Conservation (phyloP, 345 rosid species). For the Psidium guajava region DNA sequence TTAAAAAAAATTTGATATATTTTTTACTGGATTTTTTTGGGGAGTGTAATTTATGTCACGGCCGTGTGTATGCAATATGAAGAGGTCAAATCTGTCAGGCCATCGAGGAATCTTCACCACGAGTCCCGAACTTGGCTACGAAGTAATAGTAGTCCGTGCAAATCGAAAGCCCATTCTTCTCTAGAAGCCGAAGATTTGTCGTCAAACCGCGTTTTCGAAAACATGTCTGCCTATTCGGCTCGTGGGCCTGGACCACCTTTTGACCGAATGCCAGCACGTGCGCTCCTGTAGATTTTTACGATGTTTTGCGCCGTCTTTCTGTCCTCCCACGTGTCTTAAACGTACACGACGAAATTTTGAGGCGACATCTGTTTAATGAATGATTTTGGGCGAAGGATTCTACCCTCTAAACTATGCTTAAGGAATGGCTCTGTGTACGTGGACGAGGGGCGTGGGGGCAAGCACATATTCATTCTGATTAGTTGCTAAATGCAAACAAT, state of each 20-base stretch:
- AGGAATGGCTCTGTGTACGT: background rate
- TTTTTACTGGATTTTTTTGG: too few species aligned
- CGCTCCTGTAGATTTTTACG: too few species aligned
- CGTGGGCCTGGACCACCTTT: too few species aligned
- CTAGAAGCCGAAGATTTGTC: background rate
- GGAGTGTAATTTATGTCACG: too few species aligned
- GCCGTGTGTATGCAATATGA: background rate
- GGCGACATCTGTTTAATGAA: too few species aligned
- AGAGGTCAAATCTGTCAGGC: background rate
- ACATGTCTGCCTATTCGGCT: background rate
- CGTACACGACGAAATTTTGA: too few species aligned
- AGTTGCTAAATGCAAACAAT: background rate
- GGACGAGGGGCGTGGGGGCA: too few species aligned
- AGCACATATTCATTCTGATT: background rate
- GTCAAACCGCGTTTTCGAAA: background rate
- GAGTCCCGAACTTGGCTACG: background rate
- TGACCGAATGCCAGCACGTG: too few species aligned
- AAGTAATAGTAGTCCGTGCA: background rate
- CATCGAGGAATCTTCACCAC: background rate
- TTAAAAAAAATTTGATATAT: too few species aligned
- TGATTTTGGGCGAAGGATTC: background rate
- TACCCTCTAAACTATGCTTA: background rate
- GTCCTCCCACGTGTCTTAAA: too few species aligned
- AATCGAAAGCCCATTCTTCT: too few species aligned
- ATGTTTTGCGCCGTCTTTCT: too few species aligned